A percentile compares a stretch with the other conserved stretches of the same genome.
Conservation (phyloP, 139 green algal species). For the Astrephomene gubernaculifera region DNA sequence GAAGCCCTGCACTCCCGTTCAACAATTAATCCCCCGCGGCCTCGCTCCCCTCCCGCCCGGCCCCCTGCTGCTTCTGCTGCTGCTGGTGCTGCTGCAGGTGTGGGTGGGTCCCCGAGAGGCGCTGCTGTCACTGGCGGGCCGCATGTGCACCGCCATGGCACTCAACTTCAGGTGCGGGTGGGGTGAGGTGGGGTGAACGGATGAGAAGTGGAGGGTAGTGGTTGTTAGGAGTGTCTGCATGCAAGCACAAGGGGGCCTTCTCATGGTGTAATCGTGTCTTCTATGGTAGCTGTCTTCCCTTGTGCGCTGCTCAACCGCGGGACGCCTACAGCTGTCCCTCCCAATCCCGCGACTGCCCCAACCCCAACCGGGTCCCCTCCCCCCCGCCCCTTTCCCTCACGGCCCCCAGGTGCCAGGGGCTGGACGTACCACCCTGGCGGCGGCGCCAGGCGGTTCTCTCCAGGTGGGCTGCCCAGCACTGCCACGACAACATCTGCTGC, state of each 20-base stretch:
- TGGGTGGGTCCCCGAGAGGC: not conserved
- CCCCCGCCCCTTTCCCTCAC: not conserved
- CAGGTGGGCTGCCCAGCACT: not conserved
- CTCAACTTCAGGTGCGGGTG: slow-evolving; percentile 28
- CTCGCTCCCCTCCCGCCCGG: no score
- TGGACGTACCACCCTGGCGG: slow-evolving; percentile 24
- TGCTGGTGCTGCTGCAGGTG: not conserved
- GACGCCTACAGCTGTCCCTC: no score
- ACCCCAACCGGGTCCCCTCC: not conserved
- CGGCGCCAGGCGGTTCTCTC: not conserved
- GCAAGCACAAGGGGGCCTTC: no score
- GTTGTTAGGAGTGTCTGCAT: no score
- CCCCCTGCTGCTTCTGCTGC: not conserved
- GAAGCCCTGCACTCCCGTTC: no score
- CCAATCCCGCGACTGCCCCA: no score
- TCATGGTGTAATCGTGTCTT: no score
- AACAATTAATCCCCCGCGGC: no score
- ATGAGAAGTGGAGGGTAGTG: no score
- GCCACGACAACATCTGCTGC: not conserved
- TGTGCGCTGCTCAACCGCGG: no score
- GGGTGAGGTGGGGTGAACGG: no score
- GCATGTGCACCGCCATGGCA: slow-evolving; percentile 1
- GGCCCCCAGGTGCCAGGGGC: slow-evolving; percentile 10
- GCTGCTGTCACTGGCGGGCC: slow-evolving; percentile 9
- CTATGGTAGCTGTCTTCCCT: no score